phyloP scores from a whole-genome alignment of 805 yeast species.

The Wickerhamiella bombiphila region DNA sequence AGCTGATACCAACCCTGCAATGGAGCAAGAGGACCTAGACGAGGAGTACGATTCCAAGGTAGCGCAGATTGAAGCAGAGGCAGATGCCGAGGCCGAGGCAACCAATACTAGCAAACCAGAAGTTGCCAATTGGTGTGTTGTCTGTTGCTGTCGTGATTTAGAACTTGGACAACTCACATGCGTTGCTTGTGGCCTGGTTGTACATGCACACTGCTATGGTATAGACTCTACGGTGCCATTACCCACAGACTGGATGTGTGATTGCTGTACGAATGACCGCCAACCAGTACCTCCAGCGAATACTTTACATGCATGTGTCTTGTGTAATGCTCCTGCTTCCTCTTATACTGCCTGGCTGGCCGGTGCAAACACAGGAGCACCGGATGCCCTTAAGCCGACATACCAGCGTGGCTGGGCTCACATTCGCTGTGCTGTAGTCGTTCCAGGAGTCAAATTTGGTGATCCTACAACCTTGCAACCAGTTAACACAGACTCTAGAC shows the following conservation, averaged over 20 bases:
- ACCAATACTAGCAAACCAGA: not conserved
- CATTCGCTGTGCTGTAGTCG: conserved; percentile 14
- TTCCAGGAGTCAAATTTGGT: conserved; percentile 4
- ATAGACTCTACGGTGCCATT: conserved; percentile 26
- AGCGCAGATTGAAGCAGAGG: not conserved
- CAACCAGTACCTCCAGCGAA: conserved; percentile 1
- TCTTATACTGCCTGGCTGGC: conserved; percentile 12
- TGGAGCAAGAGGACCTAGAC: not conserved
- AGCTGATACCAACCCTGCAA: not conserved
- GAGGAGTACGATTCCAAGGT: not conserved
- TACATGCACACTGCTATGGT: conserved; percentile 16
- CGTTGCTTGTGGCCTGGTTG: conserved; percentile 10
- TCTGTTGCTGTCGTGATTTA: conserved; percentile 14
- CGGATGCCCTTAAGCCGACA: conserved; percentile 12
- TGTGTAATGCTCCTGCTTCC: conserved; percentile 12
- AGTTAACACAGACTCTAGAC: no score
- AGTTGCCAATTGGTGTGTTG: conserved; percentile 7
- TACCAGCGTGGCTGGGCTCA: conserved; percentile 15
- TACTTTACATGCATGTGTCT: conserved; percentile 24
- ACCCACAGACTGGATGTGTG: conserved; percentile 34
- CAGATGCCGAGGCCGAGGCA: conserved; percentile 1
- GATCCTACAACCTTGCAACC: conserved; percentile 5
- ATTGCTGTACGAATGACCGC: conserved; percentile 61
- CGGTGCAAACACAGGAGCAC: conserved; percentile 6
- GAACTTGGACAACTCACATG: conserved; percentile 11